A percentile compares a stretch with the other conserved stretches of the same genome.
Evolutionary conservation across 2,329 filamentous ascomycete species (phyloP).

Genomic region (Chaetomium sp.): DNA sequence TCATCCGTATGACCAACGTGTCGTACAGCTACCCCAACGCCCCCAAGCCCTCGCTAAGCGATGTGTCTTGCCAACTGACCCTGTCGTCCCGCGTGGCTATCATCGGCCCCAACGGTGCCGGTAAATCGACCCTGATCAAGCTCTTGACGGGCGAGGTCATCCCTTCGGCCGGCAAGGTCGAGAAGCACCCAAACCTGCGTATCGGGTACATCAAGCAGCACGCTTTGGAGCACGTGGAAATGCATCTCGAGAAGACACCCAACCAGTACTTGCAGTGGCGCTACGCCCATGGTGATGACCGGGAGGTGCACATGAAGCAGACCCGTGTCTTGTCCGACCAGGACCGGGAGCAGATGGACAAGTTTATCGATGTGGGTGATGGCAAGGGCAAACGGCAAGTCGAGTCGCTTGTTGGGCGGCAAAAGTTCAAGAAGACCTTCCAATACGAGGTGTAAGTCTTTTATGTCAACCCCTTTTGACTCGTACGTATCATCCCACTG

Average conservation of each 20-base stretch:
- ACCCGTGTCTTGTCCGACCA: slow-evolving; percentile 81
- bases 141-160: slow-evolving; percentile 88
- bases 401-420: slow-evolving; percentile 86
- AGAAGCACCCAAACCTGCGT: slow-evolving; percentile 97
- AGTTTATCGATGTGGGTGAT: slow-evolving; percentile 75
- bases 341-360: slow-evolving; percentile 88
- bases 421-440: slow-evolving; percentile 99
- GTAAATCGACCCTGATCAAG: slow-evolving; percentile 98
- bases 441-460: slow-evolving; percentile 81
- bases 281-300: slow-evolving; percentile 93
- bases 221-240: slow-evolving; percentile 96
- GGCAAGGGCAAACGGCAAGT: slow-evolving; percentile 72
- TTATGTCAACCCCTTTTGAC: background rate
- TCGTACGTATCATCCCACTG: slow-evolving; percentile 27
- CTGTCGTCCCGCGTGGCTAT: slow-evolving; percentile 92
- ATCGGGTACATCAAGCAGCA: slow-evolving; percentile 99
- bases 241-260: slow-evolving; percentile 98
- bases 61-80: slow-evolving; percentile 81
- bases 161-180: slow-evolving; percentile 76
- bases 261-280: slow-evolving; percentile 99
- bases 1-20: slow-evolving; percentile 89
- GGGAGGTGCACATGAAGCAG: slow-evolving; percentile 96
- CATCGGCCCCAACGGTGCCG: slow-evolving; percentile 94
- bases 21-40: slow-evolving; percentile 91
- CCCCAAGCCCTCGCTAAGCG: slow-evolving; percentile 75